Base-by-base conservation (phyloP, 352 stramenopile species). In the Phytophthora melonis region DNA sequence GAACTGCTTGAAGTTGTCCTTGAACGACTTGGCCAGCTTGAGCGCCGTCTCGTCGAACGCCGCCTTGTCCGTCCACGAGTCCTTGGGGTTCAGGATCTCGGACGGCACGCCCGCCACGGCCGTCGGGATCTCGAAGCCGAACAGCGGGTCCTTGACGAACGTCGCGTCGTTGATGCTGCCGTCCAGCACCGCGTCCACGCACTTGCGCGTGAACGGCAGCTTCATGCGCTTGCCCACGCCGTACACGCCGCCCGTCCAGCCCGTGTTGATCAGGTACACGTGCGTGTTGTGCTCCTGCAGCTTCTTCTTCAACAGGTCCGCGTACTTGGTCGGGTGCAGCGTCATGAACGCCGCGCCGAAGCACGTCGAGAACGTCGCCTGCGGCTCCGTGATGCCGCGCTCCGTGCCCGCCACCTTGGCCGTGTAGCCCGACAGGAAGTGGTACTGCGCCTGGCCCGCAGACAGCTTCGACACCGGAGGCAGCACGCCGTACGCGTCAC, bases 371-470 rank as follows among this genome's bases (percentile, higher is more conserved):
- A 99, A 99, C 66, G 95, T 99, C 32, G 97, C 90, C 65, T 86
- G 87, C 11, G 97, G 98, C 79, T 99, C 97, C 43, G 88, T 99
- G 63, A 99, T 90, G 60, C 97, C 98, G 60, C 97, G 91, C 82
- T 99, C 98, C 23, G 97, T 99, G 72, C 98, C 97, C 36, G 97
- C 98, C 68, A 99, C 97, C 85, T 99, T 99, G 68, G 97, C 97
- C 47, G 98, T 99, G 87, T 99, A 99, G 57, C 97, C 97, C 64
- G 89, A 98, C 50, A 99, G 85, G 82, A 99, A 99, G 81, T 99
- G 97, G 82, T 99, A 99, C 93, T 99, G 98, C 59, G 97, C 97
- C 87, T 99, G 97, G 21, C 90, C 95, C 27, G 85, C 75, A 70
- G 77, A 96, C 34, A 99, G 86, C 73, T 97, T 98, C n/a, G 96